A percentile compares a stretch with the other conserved stretches of the same genome.
Evolutionary conservation across 495 filamentous ascomycete species (phyloP).

Genomic region (Astrothelium macrocarpum): DNA sequence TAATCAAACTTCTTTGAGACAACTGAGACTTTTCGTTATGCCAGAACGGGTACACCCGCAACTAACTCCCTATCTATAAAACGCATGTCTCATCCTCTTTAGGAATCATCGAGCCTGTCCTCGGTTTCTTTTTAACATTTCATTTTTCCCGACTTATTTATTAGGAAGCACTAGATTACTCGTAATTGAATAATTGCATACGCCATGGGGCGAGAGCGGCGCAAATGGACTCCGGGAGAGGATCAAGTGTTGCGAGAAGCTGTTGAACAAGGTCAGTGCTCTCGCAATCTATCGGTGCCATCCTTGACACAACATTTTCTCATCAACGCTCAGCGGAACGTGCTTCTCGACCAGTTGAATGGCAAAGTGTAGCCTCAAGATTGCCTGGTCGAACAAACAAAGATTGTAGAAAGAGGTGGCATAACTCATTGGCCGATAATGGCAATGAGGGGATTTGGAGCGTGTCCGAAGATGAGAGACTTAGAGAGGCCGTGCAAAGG

Average conservation of each 20-base stretch:
- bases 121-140: neutral
- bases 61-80: neutral
- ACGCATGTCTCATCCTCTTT: neutral
- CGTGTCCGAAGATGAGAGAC: slow-evolving; percentile 21
- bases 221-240: neutral
- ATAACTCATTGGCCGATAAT: slow-evolving; percentile 6
- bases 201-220: neutral
- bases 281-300: too few species aligned
- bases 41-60: slow-evolving; percentile 5
- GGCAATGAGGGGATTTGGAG: slow-evolving; percentile 23
- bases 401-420: slow-evolving; percentile 28
- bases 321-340: neutral
- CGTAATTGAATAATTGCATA: neutral
- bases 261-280: neutral
- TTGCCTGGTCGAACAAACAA: slow-evolving; percentile 23
- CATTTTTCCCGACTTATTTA: neutral
- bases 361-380: neutral
- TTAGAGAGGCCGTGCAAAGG: slow-evolving; percentile 19
- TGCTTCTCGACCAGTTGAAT: neutral
- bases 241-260: neutral
- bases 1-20: neutral
- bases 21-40: neutral
- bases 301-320: neutral
- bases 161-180: neutral
- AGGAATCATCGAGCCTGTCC: neutral